Percentiles rank a stretch among this genome's conserved stretches.
Evolutionary conservation across 2,329 filamentous ascomycete species (phyloP).

Genomic region (Scedosporium dehoogii): DNA sequence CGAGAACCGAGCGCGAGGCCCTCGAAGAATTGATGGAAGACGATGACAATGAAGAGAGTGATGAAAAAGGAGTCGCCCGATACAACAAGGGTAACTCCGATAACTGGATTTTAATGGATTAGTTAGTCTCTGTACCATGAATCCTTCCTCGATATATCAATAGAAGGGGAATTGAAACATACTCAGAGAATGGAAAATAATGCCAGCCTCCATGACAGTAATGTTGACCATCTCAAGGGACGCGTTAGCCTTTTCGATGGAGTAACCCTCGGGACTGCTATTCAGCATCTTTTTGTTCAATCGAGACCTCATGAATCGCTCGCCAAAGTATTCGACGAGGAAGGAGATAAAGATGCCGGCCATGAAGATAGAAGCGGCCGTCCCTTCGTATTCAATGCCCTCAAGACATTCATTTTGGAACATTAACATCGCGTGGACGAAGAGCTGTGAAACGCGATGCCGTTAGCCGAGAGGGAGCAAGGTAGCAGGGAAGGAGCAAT

Average conservation of each 20-base stretch:
- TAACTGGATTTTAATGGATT: constrained; percentile 29
- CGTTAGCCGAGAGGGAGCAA: neutral
- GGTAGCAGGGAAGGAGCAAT: no score
- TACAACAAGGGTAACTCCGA: constrained; percentile 54
- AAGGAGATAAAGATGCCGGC: constrained; percentile 66
- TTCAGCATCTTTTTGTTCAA: constrained; percentile 22
- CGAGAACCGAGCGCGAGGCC: constrained; percentile 63
- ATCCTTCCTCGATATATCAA: neutral
- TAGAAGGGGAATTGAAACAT: constrained; percentile 18
- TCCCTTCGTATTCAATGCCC: constrained; percentile 56
- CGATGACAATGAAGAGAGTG: constrained; percentile 55
- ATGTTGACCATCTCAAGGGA: constrained; percentile 47
- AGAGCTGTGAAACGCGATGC: constrained; percentile 39
- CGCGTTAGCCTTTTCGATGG: constrained; percentile 7
- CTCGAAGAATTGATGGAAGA: constrained; percentile 74
- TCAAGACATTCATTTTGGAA: constrained; percentile 62
- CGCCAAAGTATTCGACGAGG: constrained; percentile 56
- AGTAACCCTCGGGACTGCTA: constrained; percentile 15
- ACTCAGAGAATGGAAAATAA: constrained; percentile 66
- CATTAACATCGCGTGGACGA: constrained; percentile 64
- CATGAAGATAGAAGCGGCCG: constrained; percentile 62
- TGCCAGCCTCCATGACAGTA: constrained; percentile 61
- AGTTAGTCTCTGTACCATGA: neutral
- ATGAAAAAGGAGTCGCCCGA: constrained; percentile 45
- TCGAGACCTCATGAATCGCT: constrained; percentile 38